Conservation (phyloP, 164 flowering plant species). For the Vitis amurensis region DNA sequence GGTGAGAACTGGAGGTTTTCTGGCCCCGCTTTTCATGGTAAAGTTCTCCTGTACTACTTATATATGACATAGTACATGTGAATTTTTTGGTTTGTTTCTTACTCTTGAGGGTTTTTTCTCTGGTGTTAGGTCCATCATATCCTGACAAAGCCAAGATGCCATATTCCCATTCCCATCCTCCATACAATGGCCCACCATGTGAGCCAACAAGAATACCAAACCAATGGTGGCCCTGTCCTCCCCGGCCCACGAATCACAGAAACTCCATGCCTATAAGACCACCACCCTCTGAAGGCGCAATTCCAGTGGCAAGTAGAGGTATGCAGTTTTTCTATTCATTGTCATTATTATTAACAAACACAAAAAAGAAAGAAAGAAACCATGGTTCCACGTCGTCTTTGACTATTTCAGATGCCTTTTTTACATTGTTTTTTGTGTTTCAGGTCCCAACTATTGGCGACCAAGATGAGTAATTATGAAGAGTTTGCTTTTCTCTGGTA, state of each 20-base stretch:
- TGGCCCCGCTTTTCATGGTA: slow-evolving; percentile 58
- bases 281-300: slow-evolving; percentile 47
- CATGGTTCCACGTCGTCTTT: too few relatives aligned
- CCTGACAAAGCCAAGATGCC: slow-evolving; percentile 34
- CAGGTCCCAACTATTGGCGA: slow-evolving; percentile 68
- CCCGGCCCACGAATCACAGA: slow-evolving; percentile 52
- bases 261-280: slow-evolving; percentile 47
- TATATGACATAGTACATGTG: background rate
- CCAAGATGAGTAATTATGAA: slow-evolving; percentile 49
- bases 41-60: background rate
- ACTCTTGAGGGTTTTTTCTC: slow-evolving; percentile 2
- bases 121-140: slow-evolving; percentile 36
- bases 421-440: slow-evolving; percentile 20
- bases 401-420: too few relatives aligned
- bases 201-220: slow-evolving; percentile 42
- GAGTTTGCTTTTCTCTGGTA: slow-evolving; percentile 10
- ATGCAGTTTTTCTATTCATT: background rate
- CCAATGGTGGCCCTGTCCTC: slow-evolving; percentile 60
- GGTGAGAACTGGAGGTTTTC: slow-evolving; percentile 58
- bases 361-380: too few relatives aligned
- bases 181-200: slow-evolving; percentile 46
- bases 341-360: background rate
- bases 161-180: slow-evolving; percentile 32
- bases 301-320: slow-evolving; percentile 48
- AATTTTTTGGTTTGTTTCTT: background rate